phyloP scores from a whole-genome alignment of 129 eudicot genomes.

The Tagetes erecta region DNA sequence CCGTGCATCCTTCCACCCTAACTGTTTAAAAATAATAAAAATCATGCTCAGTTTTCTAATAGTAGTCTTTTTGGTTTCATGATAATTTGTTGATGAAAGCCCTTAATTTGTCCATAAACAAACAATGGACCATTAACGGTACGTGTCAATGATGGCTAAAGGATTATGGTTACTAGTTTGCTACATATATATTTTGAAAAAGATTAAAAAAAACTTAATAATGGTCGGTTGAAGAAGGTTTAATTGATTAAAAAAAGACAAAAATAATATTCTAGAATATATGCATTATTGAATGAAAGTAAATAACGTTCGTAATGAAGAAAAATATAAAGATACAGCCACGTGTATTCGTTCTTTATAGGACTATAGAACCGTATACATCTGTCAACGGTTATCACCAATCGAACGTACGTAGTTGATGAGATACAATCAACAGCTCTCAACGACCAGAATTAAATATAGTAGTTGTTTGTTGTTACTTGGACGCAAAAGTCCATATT shows the following conservation, averaged over 20 bases:
- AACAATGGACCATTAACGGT: too few relatives aligned
- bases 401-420: neutral
- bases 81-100: too few relatives aligned
- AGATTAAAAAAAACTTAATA: too few relatives aligned
- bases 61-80: too few relatives aligned
- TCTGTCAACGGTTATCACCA: constrained; percentile 12
- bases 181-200: too few relatives aligned
- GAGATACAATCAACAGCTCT: neutral
- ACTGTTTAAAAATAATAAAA: too few relatives aligned
- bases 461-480: constrained; percentile 35
- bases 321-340: neutral
- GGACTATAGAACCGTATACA: neutral
- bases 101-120: too few relatives aligned
- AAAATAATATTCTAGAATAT: neutral
- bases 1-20: too few relatives aligned
- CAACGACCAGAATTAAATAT: constrained; percentile 28
- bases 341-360: neutral
- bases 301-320: neutral
- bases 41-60: too few relatives aligned
- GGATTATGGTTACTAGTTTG: too few relatives aligned
- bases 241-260: neutral
- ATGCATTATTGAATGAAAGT: neutral
- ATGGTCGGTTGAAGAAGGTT: neutral
- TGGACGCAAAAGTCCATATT: constrained; percentile 31
- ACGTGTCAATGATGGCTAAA: neutral